Percentiles rank a stretch among this genome's conserved stretches.
Conservation (phyloP, 805 yeast species). For the Suhomyces canberraensis region DNA sequence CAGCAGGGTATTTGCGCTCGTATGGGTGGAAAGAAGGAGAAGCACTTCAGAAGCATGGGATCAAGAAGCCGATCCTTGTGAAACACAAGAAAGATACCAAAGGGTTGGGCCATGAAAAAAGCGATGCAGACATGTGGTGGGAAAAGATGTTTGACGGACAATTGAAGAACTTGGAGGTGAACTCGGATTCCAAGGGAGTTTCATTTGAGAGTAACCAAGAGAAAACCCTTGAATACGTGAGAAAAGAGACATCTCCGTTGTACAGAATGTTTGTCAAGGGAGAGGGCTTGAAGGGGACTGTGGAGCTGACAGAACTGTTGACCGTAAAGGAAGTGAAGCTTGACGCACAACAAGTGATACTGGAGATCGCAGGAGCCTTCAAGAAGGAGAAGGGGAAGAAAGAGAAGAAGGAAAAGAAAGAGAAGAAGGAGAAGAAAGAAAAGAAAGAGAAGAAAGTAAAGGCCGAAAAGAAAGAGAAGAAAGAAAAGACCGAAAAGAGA, state of each 20-base stretch:
- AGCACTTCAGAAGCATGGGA: conserved; percentile 74
- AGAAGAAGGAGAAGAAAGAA: conserved; percentile 23
- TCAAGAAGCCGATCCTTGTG: conserved; percentile 81
- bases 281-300: conserved; percentile 77
- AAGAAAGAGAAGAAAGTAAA: conserved; percentile 25
- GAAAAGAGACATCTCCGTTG: conserved; percentile 63
- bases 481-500: conserved; percentile 20
- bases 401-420: conserved; percentile 12
- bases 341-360: conserved; percentile 16
- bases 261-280: conserved; percentile 88
- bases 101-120: conserved; percentile 80
- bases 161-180: conserved; percentile 69
- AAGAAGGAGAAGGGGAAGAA: conserved; percentile 27
- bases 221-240: conserved; percentile 43
- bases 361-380: conserved; percentile 11
- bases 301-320: conserved; percentile 38
- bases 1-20: conserved; percentile 64
- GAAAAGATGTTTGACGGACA: conserved; percentile 93
- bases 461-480: conserved; percentile 23
- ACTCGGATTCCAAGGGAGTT: conserved; percentile 32
- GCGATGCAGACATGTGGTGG: conserved; percentile 94
- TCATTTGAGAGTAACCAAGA: conserved; percentile 52
- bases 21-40: conserved; percentile 95
- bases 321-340: conserved; percentile 13
- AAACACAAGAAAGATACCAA: conserved; percentile 87